Conservation (phyloP, 371 early-diverging fungal genomes). For the Mucor racemosus region DNA sequence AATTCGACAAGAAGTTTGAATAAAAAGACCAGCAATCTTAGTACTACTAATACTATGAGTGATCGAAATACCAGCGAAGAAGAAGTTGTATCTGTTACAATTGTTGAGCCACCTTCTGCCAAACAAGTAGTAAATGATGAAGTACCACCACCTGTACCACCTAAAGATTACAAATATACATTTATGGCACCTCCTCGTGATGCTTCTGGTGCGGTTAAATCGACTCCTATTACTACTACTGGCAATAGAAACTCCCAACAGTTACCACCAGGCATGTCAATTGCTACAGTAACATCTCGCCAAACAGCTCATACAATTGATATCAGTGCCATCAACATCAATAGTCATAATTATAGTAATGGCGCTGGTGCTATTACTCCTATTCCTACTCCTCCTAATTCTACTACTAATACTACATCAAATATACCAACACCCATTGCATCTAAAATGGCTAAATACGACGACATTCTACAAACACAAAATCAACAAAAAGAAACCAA, state of each 20-base stretch:
- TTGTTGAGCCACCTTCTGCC: not conserved
- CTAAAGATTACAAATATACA: conserved; percentile 20
- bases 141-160: conserved; percentile 31
- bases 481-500: not conserved
- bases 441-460: conserved; percentile 22
- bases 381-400: not conserved
- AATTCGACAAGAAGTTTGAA: conserved; percentile 22
- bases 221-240: not conserved
- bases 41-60: conserved; percentile 1
- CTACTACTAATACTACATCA: not conserved
- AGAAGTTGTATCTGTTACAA: not conserved
- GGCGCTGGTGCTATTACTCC: not conserved
- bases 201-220: not conserved
- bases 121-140: not conserved
- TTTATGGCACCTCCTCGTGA: not conserved
- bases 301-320: conserved; percentile 36
- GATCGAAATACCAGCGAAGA: conserved; percentile 11
- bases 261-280: conserved; percentile 32
- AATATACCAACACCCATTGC: conserved; percentile 26
- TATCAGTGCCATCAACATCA: conserved; percentile 11
- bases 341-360: not conserved
- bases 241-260: conserved; percentile 9
- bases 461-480: not conserved
- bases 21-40: conserved; percentile 23
- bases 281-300: conserved; percentile 31